A percentile compares a stretch with the other conserved stretches of the same genome.
Conservation (phyloP, 2,329 filamentous ascomycete species). For the Aureobasidium melanogenum region DNA sequence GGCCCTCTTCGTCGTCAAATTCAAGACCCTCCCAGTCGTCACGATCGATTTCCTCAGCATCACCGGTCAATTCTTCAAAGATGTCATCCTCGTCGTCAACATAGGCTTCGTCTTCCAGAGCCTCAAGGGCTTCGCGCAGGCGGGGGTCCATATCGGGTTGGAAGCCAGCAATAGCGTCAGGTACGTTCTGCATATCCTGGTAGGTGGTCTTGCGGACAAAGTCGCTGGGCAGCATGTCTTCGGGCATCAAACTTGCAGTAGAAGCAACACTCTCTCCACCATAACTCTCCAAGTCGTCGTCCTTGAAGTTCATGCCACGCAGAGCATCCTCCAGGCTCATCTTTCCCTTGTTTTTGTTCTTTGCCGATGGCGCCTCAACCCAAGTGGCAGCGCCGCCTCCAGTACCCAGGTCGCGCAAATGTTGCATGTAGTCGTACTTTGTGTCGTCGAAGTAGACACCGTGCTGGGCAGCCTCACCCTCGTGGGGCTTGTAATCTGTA, state of each 20-base stretch:
- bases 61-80: slow-evolving; percentile 63
- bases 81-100: slow-evolving; percentile 83
- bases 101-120: slow-evolving; percentile 89
- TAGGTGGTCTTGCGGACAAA: slow-evolving; percentile 71
- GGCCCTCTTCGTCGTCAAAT: slow-evolving; percentile 26
- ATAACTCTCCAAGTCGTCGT: slow-evolving; percentile 35
- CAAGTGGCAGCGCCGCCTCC: slow-evolving; percentile 64
- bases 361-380: slow-evolving; percentile 58
- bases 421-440: slow-evolving; percentile 98
- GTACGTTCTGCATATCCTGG: slow-evolving; percentile 85
- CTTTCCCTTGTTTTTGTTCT: slow-evolving; percentile 65
- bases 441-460: slow-evolving; percentile 94
- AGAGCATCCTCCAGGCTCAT: slow-evolving; percentile 76
- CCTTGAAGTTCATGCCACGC: slow-evolving; percentile 41
- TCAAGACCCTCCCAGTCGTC: slow-evolving; percentile 65
- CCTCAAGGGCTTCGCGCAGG: slow-evolving; percentile 81
- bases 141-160: slow-evolving; percentile 97
- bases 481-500: slow-evolving; percentile 66
- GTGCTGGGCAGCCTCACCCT: slow-evolving; percentile 90
- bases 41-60: slow-evolving; percentile 64
- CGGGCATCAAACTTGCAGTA: slow-evolving; percentile 49
- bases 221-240: slow-evolving; percentile 69
- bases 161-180: slow-evolving; percentile 85
- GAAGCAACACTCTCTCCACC: slow-evolving; percentile 31
- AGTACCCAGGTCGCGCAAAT: slow-evolving; percentile 72